phyloP scores from a whole-genome alignment of 306 rosid species.

The Gillenia trifoliata region DNA sequence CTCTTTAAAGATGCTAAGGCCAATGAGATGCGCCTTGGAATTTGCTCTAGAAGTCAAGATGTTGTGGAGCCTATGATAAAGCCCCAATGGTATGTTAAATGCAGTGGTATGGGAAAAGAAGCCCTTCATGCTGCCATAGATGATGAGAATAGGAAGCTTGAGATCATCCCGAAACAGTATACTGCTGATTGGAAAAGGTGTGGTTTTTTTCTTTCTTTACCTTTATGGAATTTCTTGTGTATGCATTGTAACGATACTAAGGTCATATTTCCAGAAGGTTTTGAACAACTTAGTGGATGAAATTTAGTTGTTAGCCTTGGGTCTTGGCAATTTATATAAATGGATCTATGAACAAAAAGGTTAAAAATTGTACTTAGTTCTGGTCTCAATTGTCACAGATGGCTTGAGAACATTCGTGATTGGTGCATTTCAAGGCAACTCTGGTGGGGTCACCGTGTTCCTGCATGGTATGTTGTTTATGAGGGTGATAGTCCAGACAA shows the following conservation, averaged over 20 bases:
- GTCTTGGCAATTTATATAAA: neutral
- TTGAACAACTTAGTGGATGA: neutral
- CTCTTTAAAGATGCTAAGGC: conserved; percentile 76
- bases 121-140: conserved; percentile 70
- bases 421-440: conserved; percentile 97
- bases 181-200: conserved; percentile 86
- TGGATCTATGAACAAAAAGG: neutral
- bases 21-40: conserved; percentile 94
- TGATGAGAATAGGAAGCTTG: conserved; percentile 56
- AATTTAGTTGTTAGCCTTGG: neutral
- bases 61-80: conserved; percentile 93
- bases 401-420: conserved; percentile 90
- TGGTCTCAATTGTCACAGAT: conserved; percentile 45
- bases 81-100: conserved; percentile 89
- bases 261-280: neutral
- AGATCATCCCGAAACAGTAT: conserved; percentile 80
- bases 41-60: conserved; percentile 89
- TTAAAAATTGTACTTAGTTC: neutral
- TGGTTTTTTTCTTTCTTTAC: neutral
- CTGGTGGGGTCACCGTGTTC: conserved; percentile 98
- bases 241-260: neutral
- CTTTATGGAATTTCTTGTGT: neutral
- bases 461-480: conserved; percentile 81
- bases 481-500: conserved; percentile 69
- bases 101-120: conserved; percentile 58